Evolutionary conservation across 805 yeast species (phyloP).

Genomic region (Barnettozyma botsteinii): DNA sequence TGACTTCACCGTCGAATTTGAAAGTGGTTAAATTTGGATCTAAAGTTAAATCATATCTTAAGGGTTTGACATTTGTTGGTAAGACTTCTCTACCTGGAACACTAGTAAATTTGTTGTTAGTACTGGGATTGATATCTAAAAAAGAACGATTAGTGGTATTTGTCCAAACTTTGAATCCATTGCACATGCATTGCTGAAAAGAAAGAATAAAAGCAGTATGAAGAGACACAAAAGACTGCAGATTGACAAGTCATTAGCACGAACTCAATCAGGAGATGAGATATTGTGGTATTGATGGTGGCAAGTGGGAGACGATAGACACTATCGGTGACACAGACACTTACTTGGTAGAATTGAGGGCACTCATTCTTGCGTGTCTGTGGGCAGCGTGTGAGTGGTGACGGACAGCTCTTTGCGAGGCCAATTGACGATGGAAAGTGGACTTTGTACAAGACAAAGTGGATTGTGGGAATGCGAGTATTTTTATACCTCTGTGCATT

Average conservation of each 20-base stretch:
- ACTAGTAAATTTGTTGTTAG: no score
- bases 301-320: no score
- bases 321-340: no score
- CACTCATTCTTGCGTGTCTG: slow-evolving; percentile 6
- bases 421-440: not conserved
- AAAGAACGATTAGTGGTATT: no score
- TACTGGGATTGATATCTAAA: no score
- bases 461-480: not conserved
- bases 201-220: no score
- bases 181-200: no score
- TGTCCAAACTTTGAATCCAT: not conserved
- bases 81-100: slow-evolving; percentile 38
- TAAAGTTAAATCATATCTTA: slow-evolving; percentile 62
- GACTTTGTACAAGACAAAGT: not conserved
- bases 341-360: slow-evolving; percentile 4
- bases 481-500: not conserved
- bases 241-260: no score
- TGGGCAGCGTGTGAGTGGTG: slow-evolving; percentile 4
- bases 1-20: slow-evolving; percentile 51
- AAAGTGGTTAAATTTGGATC: slow-evolving; percentile 57
- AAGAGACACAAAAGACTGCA: no score
- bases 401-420: no score
- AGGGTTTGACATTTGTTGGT: slow-evolving; percentile 65
- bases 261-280: no score
- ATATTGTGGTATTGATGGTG: not conserved